A percentile compares a stretch with the other conserved stretches of the same genome.
Conservation (phyloP, 768 basidiomycete genomes). For the Phlegmacium glaucopus region DNA sequence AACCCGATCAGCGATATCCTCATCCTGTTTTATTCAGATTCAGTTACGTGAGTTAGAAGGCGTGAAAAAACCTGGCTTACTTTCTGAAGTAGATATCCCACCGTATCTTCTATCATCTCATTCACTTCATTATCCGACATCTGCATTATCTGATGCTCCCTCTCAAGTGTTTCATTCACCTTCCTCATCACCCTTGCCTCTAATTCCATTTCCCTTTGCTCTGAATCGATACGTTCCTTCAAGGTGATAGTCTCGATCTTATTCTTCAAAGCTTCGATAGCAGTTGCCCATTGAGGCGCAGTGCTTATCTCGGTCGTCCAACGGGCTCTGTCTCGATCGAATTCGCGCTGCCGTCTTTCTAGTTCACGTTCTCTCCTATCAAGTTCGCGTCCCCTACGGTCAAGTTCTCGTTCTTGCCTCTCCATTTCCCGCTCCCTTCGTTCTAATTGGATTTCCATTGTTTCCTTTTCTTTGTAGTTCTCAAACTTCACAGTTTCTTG, state of each 20-base stretch:
- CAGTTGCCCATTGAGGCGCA: constrained; percentile 10
- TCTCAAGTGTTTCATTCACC: constrained; percentile 16
- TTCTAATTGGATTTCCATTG: not conserved
- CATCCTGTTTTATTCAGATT: constrained; percentile 10
- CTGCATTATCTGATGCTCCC: constrained; percentile 17
- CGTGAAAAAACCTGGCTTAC: constrained; percentile 6
- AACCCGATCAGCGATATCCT: constrained; percentile 21
- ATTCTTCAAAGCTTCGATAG: constrained; percentile 9
- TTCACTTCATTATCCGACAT: constrained; percentile 24
- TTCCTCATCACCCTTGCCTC: constrained; percentile 12
- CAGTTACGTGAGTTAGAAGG: not conserved
- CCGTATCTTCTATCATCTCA: constrained; percentile 20
- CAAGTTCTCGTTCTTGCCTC: constrained; percentile 14
- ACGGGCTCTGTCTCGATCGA: constrained; percentile 14
- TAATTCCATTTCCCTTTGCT: constrained; percentile 13
- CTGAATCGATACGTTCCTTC: constrained; percentile 10
- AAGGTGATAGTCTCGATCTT: constrained; percentile 7
- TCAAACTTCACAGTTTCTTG: not conserved
- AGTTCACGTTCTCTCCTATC: constrained; percentile 19
- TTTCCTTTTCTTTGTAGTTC: not conserved
- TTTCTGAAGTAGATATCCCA: constrained; percentile 18
- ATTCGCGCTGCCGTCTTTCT: constrained; percentile 13
- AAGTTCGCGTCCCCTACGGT: constrained; percentile 20
- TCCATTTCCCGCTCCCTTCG: constrained; percentile 12
- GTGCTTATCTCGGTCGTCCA: constrained; percentile 6